Percentiles rank a stretch among this genome's conserved stretches.
Evolutionary conservation across 805 yeast species (phyloP).

Genomic region (Lachancea lanzarotensis): DNA sequence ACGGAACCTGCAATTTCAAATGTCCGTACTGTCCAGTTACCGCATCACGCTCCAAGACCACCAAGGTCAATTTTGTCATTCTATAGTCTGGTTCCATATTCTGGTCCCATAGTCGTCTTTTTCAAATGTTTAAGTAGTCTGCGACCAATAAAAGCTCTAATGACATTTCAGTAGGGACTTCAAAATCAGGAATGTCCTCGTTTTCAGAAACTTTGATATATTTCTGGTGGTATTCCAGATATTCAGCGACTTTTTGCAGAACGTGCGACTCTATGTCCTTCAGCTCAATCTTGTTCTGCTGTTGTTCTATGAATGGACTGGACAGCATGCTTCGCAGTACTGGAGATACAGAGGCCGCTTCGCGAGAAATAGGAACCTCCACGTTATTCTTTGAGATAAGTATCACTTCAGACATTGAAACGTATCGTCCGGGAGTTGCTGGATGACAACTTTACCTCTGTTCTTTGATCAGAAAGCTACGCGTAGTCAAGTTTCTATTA

Average conservation of each 20-base stretch:
- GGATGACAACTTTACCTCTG: background rate
- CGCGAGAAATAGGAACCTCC: slow-evolving; percentile 54
- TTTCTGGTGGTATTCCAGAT: slow-evolving; percentile 66
- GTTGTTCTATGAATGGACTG: slow-evolving; percentile 53
- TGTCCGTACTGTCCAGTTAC: slow-evolving; percentile 68
- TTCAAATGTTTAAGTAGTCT: slow-evolving; percentile 46
- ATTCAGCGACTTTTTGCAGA: slow-evolving; percentile 76
- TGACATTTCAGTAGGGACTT: slow-evolving; percentile 90
- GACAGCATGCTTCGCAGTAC: slow-evolving; percentile 53
- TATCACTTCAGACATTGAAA: slow-evolving; percentile 37
- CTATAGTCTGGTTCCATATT: slow-evolving; percentile 8
- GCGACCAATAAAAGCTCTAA: slow-evolving; percentile 88
- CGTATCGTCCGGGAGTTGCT: background rate
- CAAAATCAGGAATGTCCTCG: slow-evolving; percentile 70
- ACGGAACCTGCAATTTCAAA: slow-evolving; percentile 44
- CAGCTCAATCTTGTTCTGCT: slow-evolving; percentile 46
- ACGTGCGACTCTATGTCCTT: slow-evolving; percentile 64
- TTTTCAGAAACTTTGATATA: slow-evolving; percentile 48
- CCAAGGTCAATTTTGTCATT: slow-evolving; percentile 39
- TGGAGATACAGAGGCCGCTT: slow-evolving; percentile 71
- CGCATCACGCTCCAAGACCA: slow-evolving; percentile 37
- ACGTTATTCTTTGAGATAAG: slow-evolving; percentile 69
- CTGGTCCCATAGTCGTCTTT: background rate
- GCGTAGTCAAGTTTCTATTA: background rate
- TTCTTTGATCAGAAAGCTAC: background rate